A percentile compares a stretch with the other conserved stretches of the same genome.
Conservation (phyloP, 495 filamentous ascomycete species). For the Mytilinidion resinicola region DNA sequence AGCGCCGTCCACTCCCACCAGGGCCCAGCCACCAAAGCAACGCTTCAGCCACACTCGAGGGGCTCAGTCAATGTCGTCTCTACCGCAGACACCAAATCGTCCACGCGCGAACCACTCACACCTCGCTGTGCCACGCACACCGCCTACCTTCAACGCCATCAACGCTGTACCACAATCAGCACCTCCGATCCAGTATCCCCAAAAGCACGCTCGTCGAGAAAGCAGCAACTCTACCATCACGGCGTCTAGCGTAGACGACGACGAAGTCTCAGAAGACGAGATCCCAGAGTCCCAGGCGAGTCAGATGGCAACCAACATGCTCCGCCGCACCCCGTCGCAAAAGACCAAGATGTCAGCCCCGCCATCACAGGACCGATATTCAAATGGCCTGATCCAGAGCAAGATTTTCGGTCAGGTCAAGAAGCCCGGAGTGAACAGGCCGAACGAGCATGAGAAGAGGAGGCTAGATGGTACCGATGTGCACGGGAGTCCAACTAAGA, state of each 20-base stretch:
- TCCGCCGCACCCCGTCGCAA: conserved; percentile 39
- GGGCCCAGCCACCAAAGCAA: conserved; percentile 42
- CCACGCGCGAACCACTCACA: conserved; percentile 23
- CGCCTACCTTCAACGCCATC: conserved; percentile 48
- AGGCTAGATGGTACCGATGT: conserved; percentile 17
- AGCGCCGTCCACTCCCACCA: conserved; percentile 56
- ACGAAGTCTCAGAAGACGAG: conserved; percentile 40
- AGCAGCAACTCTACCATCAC: conserved; percentile 88
- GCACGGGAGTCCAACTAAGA: conserved; percentile 28
- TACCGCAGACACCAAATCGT: conserved; percentile 66
- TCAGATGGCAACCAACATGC: conserved; percentile 47
- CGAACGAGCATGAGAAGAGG: conserved; percentile 26
- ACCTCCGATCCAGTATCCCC: conserved; percentile 50
- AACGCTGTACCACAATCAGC: conserved; percentile 44
- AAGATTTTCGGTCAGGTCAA: conserved; percentile 37
- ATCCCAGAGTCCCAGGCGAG: conserved; percentile 49
- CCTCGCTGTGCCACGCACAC: conserved; percentile 26
- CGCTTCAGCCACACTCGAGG: conserved; percentile 56
- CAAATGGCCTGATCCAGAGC: conserved; percentile 24
- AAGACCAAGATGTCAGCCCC: conserved; percentile 14
- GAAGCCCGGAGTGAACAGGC: conserved; percentile 26
- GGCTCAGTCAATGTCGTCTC: conserved; percentile 70
- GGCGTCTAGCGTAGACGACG: conserved; percentile 56
- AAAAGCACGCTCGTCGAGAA: conserved; percentile 40
- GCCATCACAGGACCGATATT: conserved; percentile 8